Evolutionary conservation across 192 early-diverging fungal genomes (phyloP).

Genomic region (Kappamyces sp.): DNA sequence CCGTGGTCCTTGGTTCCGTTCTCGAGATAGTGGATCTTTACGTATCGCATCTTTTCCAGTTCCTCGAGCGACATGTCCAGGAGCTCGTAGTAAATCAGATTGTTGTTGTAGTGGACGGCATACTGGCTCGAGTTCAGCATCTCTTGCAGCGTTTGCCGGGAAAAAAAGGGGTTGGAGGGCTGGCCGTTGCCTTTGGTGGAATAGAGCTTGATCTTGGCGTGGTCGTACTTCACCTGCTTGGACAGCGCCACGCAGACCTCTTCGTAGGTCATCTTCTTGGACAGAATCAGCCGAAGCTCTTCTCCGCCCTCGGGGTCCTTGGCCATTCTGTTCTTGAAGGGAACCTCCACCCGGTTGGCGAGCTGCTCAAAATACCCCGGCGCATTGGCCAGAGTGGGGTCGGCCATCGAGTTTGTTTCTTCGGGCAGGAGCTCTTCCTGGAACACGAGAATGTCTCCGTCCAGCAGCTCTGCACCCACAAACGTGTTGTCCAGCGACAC

Average conservation of each 20-base stretch:
- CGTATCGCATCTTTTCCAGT: constrained; percentile 68
- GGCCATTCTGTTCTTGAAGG: constrained; percentile 51
- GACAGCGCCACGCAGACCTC: constrained; percentile 61
- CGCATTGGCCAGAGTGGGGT: constrained; percentile 40
- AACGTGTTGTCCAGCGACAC: constrained; percentile 63
- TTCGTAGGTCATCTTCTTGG: constrained; percentile 65
- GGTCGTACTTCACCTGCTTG: constrained; percentile 48
- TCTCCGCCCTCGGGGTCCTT: constrained; percentile 34
- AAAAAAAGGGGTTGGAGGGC: constrained; percentile 29
- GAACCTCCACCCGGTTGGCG: constrained; percentile 58
- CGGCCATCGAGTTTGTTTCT: constrained; percentile 15
- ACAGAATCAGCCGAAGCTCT: constrained; percentile 45
- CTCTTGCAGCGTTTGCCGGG: constrained; percentile 47
- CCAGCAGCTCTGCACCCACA: constrained; percentile 71
- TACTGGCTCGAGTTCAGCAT: constrained; percentile 38
- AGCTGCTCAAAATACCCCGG: constrained; percentile 74
- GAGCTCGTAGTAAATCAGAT: constrained; percentile 73
- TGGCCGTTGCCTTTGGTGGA: constrained; percentile 9
- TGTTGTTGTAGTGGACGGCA: constrained; percentile 18
- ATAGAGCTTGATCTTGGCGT: constrained; percentile 70
- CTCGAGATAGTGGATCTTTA: constrained; percentile 67
- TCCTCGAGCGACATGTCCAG: constrained; percentile 74
- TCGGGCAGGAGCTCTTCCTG: constrained; percentile 44
- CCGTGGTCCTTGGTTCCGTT: constrained; percentile 63
- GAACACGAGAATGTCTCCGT: constrained; percentile 89